Evolutionary conservation across 108 stramenopile genomes (phyloP).

Genomic region (Bacterosira constricta): DNA sequence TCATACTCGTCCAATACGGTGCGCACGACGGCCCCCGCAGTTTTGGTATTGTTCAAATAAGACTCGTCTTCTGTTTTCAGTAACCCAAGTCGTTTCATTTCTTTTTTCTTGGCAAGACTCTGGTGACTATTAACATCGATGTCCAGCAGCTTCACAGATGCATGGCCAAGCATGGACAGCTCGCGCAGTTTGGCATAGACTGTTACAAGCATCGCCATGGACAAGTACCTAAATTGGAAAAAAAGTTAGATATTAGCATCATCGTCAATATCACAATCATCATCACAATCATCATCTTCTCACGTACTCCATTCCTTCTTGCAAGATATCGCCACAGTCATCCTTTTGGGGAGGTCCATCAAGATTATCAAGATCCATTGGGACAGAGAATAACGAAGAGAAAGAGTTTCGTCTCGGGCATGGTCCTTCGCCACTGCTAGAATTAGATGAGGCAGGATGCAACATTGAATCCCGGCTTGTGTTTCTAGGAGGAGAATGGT

Average conservation of each 20-base stretch:
- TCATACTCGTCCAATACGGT: conserved; percentile 20
- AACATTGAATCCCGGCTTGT: too few species aligned
- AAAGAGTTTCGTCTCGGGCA: not conserved
- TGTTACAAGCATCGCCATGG: conserved; percentile 9
- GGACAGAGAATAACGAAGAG: not conserved
- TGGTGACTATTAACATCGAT: conserved; percentile 23
- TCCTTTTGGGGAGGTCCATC: conserved; percentile 1
- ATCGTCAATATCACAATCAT: too few species aligned
- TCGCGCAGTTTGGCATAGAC: conserved; percentile 19
- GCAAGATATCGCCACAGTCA: conserved; percentile 14
- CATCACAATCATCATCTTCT: too few species aligned
- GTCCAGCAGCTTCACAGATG: conserved; percentile 7
- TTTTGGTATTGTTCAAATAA: conserved; percentile 11
- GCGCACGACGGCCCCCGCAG: conserved; percentile 9
- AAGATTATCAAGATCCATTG: not conserved
- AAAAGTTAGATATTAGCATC: too few species aligned
- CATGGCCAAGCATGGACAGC: conserved; percentile 12
- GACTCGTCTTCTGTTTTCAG: not conserved
- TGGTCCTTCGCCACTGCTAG: not conserved
- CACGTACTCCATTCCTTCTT: conserved; percentile 4
- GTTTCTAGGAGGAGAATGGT: too few species aligned
- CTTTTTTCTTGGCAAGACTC: not conserved
- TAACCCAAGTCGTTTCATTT: not conserved
- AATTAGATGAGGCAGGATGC: too few species aligned
- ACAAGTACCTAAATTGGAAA: too few species aligned